Percentiles rank a stretch among this genome's conserved stretches.
Evolutionary conservation across 2,329 filamentous ascomycete genomes (phyloP).

Genomic region (Cordyceps cicadae): DNA sequence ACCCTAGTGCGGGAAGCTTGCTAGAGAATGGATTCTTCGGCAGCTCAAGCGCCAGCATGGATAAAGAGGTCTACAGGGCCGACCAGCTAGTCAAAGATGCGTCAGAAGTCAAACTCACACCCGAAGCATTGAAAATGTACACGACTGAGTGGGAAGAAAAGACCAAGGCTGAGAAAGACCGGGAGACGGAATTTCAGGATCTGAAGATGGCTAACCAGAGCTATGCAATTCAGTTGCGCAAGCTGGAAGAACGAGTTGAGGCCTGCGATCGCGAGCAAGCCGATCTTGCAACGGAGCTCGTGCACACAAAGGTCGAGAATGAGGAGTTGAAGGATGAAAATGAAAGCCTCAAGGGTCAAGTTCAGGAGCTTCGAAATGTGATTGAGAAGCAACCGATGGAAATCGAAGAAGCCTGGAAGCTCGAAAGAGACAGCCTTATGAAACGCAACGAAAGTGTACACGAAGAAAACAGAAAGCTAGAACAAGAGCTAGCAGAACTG

Average conservation of each 20-base stretch:
- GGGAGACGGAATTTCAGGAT: slow-evolving; percentile 70
- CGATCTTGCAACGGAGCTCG: slow-evolving; percentile 79
- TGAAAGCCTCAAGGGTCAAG: slow-evolving; percentile 76
- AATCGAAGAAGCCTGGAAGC: slow-evolving; percentile 71
- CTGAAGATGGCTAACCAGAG: slow-evolving; percentile 59
- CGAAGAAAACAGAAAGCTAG: slow-evolving; percentile 79
- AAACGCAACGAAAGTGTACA: slow-evolving; percentile 87
- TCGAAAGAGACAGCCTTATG: slow-evolving; percentile 87
- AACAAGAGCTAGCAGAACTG: slow-evolving; percentile 85
- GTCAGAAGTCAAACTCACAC: slow-evolving; percentile 76
- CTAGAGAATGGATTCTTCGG: slow-evolving; percentile 97
- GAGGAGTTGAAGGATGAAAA: slow-evolving; percentile 83
- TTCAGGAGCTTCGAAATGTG: slow-evolving; percentile 73
- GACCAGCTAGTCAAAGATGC: slow-evolving; percentile 91
- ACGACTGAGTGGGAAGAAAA: slow-evolving; percentile 88
- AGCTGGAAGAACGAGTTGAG: slow-evolving; percentile 80
- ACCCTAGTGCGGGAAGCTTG: slow-evolving; percentile 84
- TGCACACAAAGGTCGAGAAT: slow-evolving; percentile 88
- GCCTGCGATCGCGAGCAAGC: slow-evolving; percentile 86
- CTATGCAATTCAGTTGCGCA: slow-evolving; percentile 68
- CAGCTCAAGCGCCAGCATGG: slow-evolving; percentile 75
- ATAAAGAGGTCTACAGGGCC: slow-evolving; percentile 93
- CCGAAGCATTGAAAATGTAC: slow-evolving; percentile 73
- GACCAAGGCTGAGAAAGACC: slow-evolving; percentile 69
- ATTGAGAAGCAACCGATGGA: slow-evolving; percentile 86